Conservation (phyloP, 1,284 basidiomycete genomes). For the Puccinia hordei region DNA sequence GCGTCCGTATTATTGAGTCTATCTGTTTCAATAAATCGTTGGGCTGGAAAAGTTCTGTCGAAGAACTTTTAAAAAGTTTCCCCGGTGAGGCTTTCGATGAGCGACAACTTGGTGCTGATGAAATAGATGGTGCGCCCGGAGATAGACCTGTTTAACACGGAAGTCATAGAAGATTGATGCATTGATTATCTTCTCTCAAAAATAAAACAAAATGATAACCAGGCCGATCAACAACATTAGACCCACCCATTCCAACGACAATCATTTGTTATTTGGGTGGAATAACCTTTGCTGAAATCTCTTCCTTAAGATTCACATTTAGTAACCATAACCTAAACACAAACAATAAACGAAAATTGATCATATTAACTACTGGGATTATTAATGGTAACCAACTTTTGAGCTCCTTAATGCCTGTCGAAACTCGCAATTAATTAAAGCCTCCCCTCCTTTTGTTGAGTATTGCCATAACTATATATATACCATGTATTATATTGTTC, state of each 20-base stretch:
- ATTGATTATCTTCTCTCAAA: background rate
- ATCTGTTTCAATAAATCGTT: slow-evolving; percentile 63
- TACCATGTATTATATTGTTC: background rate
- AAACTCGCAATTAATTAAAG: slow-evolving; percentile 25
- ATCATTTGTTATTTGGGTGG: slow-evolving; percentile 98
- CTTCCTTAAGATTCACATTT: slow-evolving; percentile 74
- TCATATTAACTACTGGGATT: slow-evolving; percentile 55
- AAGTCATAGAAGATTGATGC: background rate
- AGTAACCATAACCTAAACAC: slow-evolving; percentile 62
- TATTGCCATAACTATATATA: background rate
- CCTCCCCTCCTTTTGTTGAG: background rate
- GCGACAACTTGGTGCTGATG: slow-evolving; percentile 63
- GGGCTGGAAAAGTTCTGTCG: slow-evolving; percentile 97
- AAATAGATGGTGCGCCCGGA: slow-evolving; percentile 51
- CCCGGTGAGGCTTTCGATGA: slow-evolving; percentile 81
- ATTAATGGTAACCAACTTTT: slow-evolving; percentile 53
- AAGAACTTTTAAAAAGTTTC: slow-evolving; percentile 75
- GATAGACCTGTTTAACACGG: background rate
- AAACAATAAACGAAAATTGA: slow-evolving; percentile 57
- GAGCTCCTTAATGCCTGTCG: slow-evolving; percentile 51
- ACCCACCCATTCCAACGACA: slow-evolving; percentile 66
- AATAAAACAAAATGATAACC: too few relatives aligned
- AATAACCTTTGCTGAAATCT: slow-evolving; percentile 94
- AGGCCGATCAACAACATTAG: slow-evolving; percentile 13
- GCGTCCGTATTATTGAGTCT: slow-evolving; percentile 72